Percentiles rank a stretch among this genome's conserved stretches.
Conservation (phyloP, 805 yeast species). For the Nakazawaea wickerhamii region DNA sequence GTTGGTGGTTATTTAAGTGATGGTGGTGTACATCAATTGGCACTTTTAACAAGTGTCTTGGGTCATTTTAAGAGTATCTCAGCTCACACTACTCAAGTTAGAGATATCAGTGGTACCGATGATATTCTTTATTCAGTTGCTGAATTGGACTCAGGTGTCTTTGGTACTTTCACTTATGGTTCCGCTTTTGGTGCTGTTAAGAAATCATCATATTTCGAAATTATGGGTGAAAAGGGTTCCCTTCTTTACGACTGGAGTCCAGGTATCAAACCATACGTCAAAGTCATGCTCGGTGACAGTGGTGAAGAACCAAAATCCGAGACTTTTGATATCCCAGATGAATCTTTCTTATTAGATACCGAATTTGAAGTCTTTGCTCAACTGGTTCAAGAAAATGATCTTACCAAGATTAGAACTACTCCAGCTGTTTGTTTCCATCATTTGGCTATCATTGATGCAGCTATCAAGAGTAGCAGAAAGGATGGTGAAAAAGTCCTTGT, state of each 20-base stretch:
- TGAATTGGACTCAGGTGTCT: constrained; percentile 49
- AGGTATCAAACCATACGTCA: constrained; percentile 30
- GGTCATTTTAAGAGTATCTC: constrained; percentile 69
- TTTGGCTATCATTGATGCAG: constrained; percentile 84
- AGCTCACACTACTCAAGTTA: constrained; percentile 73
- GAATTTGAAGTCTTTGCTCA: constrained; percentile 47
- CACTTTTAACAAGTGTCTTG: constrained; percentile 73
- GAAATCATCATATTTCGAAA: constrained; percentile 58
- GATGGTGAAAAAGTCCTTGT: constrained; percentile 34
- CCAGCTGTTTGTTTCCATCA: constrained; percentile 89
- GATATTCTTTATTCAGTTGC: constrained; percentile 75
- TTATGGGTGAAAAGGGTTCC: constrained; percentile 79
- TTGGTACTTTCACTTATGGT: constrained; percentile 86
- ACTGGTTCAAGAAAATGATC: constrained; percentile 22
- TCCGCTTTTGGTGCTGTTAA: constrained; percentile 82
- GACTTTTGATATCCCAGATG: constrained; percentile 37
- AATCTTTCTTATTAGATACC: constrained; percentile 32
- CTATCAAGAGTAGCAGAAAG: constrained; percentile 59
- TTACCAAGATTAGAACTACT: constrained; percentile 26
- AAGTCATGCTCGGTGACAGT: constrained; percentile 41
- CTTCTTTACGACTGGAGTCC: constrained; percentile 62
- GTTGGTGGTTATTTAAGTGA: constrained; percentile 90
- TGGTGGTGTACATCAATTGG: constrained; percentile 96
- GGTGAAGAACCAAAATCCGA: constrained; percentile 39
- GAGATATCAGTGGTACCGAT: constrained; percentile 73